Conservation (phyloP, 345 rosid genomes). For the Citropsis articulata region DNA sequence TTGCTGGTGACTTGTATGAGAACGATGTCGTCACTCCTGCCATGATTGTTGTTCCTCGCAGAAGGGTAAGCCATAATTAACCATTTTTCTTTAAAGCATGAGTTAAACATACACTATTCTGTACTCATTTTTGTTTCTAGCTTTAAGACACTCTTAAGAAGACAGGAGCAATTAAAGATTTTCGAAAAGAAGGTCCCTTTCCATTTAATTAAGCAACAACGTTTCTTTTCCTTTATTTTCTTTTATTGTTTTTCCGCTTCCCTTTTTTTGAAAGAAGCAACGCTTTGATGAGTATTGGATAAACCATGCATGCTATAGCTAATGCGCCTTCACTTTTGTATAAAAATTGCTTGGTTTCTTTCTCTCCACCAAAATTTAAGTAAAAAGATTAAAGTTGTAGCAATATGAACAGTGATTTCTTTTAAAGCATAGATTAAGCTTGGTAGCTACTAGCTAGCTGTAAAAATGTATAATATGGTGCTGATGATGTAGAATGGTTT, state of each 20-base stretch:
- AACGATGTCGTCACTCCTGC: conserved; percentile 78
- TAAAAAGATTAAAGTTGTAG: background rate
- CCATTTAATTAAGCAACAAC: background rate
- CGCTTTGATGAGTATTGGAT: background rate
- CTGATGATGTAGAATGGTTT: background rate
- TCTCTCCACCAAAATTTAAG: no score
- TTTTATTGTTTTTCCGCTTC: no score
- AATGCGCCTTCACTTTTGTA: background rate
- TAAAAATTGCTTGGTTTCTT: background rate
- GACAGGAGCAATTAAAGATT: background rate
- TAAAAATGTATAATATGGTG: background rate
- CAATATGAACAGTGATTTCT: background rate
- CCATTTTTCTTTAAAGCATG: background rate
- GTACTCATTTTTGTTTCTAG: background rate
- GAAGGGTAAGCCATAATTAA: conserved; percentile 38
- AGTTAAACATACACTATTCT: background rate
- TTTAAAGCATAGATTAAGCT: background rate
- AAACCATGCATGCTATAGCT: background rate
- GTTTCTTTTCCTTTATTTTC: no score
- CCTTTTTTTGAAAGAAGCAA: no score
- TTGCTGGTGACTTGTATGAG: conserved; percentile 87
- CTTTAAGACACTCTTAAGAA: background rate
- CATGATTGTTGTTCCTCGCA: conserved; percentile 88
- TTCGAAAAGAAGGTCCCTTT: background rate
- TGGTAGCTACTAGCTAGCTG: background rate